Evolutionary conservation across 768 basidiomycete genomes (phyloP), one percentile per base, ranked within the genome.

Genomic region (Boletus coccyginus): DNA sequence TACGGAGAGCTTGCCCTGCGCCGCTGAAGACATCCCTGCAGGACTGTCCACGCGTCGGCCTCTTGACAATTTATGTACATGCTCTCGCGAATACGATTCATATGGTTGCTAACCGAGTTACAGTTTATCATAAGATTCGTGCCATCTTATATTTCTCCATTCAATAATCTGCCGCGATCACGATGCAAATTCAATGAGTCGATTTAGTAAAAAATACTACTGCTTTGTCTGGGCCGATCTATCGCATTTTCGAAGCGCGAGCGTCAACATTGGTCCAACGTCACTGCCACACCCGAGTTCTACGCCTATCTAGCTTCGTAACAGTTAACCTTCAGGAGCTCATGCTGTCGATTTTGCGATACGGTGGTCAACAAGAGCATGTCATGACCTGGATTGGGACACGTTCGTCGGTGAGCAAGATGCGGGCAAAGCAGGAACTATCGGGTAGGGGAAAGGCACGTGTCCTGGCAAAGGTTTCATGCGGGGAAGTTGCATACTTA

Each of bases 51-150:
- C 16, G 33, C 42, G 16, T 21, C 40, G 7, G n/a, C 29, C 33
- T 13, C n/a, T 31, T 46, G 40, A 16, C 50, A n/a, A 12, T 31
- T 62, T 45, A 31, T 54, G 63, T 62, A 59, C 38, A 60, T 68
- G 27, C 13, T 29, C 11, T 27, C 24, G 33, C 16, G 3, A 38
- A 32, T 48, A 13, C 39, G 1, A 13, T 41, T 36, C 13, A 13
- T 14, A 9, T 32, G 32, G 2, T 11, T 35, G 21, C 32, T 42
- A 29, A 44, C 8, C 7, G 48, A 46, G 41, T 8, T 13, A 36
- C 35, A 36, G 35, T 14, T 10, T 19, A 31, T 3, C 17, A 13
- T 31, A 31, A 24, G 7, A 45, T 49, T 44, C 27, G 21, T 21
- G 21, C 21, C 21, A 21, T 21, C 21, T 21, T 21, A 21, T 21